A percentile compares a stretch with the other conserved stretches of the same genome.
Conservation (phyloP, 306 rosid species). For the Sicyos baderoa region DNA sequence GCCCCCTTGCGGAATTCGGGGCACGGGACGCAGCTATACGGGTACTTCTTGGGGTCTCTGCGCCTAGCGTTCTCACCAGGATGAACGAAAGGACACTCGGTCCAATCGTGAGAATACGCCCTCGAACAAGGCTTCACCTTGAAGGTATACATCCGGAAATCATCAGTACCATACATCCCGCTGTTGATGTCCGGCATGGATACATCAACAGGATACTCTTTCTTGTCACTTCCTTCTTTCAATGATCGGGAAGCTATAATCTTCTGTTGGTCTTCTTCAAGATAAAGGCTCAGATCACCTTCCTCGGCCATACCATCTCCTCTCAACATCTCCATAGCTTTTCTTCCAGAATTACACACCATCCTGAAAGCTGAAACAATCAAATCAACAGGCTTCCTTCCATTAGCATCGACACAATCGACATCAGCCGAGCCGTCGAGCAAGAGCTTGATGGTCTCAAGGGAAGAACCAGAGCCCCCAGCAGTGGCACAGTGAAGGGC, state of each 20-base stretch:
- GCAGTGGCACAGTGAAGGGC: constrained; percentile 92
- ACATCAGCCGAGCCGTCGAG: constrained; percentile 66
- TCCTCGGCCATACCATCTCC: constrained; percentile 37
- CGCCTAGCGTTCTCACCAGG: constrained; percentile 99
- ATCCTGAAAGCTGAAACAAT: constrained; percentile 47
- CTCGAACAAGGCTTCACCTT: constrained; percentile 99
- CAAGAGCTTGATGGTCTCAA: constrained; percentile 65
- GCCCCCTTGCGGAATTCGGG: constrained; percentile 90
- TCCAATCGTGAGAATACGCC: constrained; percentile 99
- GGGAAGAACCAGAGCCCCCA: constrained; percentile 60
- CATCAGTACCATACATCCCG: constrained; percentile 77
- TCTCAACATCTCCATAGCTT: constrained; percentile 58
- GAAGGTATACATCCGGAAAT: constrained; percentile 93
- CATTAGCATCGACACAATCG: constrained; percentile 42
- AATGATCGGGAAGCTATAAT: constrained; percentile 22
- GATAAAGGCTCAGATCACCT: constrained; percentile 25
- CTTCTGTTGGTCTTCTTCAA: constrained; percentile 42
- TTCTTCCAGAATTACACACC: constrained; percentile 39
- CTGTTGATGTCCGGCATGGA: constrained; percentile 88
- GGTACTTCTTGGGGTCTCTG: constrained; percentile 93
- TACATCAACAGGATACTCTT: constrained; percentile 79
- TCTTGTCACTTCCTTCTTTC: constrained; percentile 71
- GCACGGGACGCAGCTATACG: constrained; percentile 98
- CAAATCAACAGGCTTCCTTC: constrained; percentile 57
- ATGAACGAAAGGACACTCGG: constrained; percentile 96